phyloP scores from a whole-genome alignment of 208 protist species.

The Trypanosoma melophagium region DNA sequence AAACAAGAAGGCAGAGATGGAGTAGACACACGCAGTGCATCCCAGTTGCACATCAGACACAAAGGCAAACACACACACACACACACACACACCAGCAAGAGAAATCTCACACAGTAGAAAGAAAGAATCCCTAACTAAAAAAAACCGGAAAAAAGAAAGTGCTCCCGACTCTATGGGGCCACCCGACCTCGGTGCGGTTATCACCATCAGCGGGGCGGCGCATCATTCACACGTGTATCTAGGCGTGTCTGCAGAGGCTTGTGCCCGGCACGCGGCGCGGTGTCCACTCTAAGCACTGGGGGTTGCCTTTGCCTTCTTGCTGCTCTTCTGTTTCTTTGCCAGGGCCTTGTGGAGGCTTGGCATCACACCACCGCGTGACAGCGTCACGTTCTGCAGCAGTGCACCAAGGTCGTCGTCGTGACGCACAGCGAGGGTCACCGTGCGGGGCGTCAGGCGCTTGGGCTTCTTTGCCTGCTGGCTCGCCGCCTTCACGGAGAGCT shows the following conservation, averaged over 20 bases:
- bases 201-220: background rate
- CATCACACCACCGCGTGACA: slow-evolving; percentile 80
- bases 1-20: no score
- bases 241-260: background rate
- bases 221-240: slow-evolving; percentile 6
- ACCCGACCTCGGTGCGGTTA: no score
- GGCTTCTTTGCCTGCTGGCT: slow-evolving; percentile 66
- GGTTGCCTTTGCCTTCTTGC: slow-evolving; percentile 60
- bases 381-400: slow-evolving; percentile 69
- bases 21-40: no score
- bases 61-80: no score
- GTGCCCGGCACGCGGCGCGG: background rate
- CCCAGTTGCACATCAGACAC: no score
- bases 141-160: no score
- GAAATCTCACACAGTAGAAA: no score
- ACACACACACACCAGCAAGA: no score
- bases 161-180: no score
- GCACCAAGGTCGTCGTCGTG: slow-evolving; percentile 77
- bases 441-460: slow-evolving; percentile 70
- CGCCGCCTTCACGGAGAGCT: slow-evolving; percentile 80
- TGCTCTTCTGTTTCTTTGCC: slow-evolving; percentile 73
- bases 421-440: slow-evolving; percentile 73
- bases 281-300: slow-evolving; percentile 41
- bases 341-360: slow-evolving; percentile 79
- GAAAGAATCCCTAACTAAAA: no score